Evolutionary conservation across 2,329 filamentous ascomycete species (phyloP).

Genomic region (Ophiostoma tasmaniense): DNA sequence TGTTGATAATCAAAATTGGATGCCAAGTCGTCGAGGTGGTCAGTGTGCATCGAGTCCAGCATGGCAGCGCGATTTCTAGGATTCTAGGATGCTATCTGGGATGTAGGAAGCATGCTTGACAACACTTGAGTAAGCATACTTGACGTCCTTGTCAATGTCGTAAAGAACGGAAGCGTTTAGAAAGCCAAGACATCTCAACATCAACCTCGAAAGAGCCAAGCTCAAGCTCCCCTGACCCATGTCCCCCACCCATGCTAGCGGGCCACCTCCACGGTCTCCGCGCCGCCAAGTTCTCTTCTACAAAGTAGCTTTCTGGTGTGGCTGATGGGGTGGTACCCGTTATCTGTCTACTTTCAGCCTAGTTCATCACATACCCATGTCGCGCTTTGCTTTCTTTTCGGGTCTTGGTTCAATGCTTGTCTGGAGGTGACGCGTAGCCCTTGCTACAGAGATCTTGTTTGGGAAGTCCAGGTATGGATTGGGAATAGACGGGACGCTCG

Average conservation of each 20-base stretch:
- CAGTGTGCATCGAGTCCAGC: neutral
- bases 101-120: too few relatives aligned
- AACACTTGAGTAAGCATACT: neutral
- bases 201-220: neutral
- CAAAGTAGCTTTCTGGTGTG: neutral
- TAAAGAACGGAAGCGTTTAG: neutral
- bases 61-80: neutral
- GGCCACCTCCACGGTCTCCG: neutral
- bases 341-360: neutral
- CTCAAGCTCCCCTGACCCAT: neutral
- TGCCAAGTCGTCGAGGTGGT: neutral
- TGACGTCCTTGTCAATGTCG: neutral
- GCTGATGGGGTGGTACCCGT: neutral
- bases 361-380: too few relatives aligned
- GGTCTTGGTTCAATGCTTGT: neutral
- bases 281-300: neutral
- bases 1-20: neutral
- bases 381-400: neutral
- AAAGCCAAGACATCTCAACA: neutral
- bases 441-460: neutral
- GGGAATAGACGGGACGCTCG: neutral
- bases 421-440: neutral
- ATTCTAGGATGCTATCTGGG: too few relatives aligned
- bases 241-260: neutral
- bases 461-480: neutral